Evolutionary conservation across 2,329 filamentous ascomycete species (phyloP).

Genomic region (Macrophomina phaseolina): DNA sequence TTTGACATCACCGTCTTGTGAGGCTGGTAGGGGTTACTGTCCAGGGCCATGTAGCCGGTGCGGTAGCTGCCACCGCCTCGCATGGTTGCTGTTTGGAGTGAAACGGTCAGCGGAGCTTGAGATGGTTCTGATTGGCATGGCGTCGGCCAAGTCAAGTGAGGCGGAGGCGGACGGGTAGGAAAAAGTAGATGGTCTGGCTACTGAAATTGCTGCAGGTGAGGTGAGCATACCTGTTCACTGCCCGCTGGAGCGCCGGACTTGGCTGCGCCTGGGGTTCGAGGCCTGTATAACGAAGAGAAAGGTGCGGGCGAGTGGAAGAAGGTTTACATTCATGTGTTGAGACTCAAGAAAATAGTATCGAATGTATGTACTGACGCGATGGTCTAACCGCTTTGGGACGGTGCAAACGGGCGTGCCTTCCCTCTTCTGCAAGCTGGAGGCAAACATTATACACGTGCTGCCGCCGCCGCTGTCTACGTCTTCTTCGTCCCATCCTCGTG

Average conservation of each 20-base stretch:
- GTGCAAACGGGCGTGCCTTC: constrained; percentile 10
- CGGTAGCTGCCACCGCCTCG: background rate
- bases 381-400: constrained; percentile 14
- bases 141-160: background rate
- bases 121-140: background rate
- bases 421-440: no score
- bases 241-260: background rate
- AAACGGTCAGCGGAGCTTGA: background rate
- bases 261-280: background rate
- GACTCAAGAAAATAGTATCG: constrained; percentile 15
- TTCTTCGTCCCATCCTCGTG: background rate
- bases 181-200: background rate
- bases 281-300: background rate
- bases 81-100: background rate
- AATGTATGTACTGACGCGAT: constrained; percentile 7
- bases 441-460: background rate
- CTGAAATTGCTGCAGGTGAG: background rate
- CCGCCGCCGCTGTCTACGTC: background rate
- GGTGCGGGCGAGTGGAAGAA: background rate
- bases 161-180: background rate
- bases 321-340: background rate
- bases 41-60: background rate
- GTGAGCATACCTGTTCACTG: constrained; percentile 1
- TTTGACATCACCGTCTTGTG: constrained; percentile 33
- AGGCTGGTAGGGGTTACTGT: constrained; percentile 35